Percentiles rank a stretch among this genome's conserved stretches.
These are phyloP conservation scores for Rhodotorula sp. DNA, from an alignment of 1,284 basidiomycete genomes.

Conservation along the genomic window DNA sequence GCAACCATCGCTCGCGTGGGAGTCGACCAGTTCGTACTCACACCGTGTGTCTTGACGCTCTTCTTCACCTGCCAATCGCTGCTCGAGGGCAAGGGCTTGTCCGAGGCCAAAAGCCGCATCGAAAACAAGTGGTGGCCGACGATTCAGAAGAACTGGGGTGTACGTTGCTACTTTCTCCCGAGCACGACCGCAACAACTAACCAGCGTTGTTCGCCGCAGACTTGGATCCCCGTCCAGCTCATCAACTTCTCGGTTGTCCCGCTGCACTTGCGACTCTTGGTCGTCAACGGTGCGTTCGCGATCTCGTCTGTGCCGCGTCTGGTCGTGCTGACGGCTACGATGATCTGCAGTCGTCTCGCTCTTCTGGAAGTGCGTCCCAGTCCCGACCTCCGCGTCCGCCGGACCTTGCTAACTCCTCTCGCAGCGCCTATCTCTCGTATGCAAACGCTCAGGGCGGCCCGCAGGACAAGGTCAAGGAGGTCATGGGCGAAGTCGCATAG, in stretches of 20 bases:
- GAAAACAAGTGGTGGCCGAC: conserved; percentile 63
- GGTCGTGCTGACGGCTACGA: background rate
- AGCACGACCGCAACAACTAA: background rate
- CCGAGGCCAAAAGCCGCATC: conserved; percentile 60
- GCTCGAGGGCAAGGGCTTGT: conserved; percentile 64
- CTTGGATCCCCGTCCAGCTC: conserved; percentile 12
- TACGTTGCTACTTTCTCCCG: conserved; percentile 21
- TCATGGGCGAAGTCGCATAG: conserved; percentile 12
- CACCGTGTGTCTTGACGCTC: conserved; percentile 65
- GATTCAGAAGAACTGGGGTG: conserved; percentile 58
- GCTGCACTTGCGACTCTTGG: conserved; percentile 71
- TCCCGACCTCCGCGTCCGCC: background rate
- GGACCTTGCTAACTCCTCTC: background rate
- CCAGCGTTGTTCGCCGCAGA: background rate
- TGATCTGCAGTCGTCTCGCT: background rate
- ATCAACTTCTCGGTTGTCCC: conserved; percentile 79
- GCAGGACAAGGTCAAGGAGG: conserved; percentile 16
- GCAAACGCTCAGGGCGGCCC: conserved; percentile 28
- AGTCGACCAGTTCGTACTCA: conserved; percentile 69
- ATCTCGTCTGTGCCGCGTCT: conserved; percentile 1
- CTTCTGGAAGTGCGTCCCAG: conserved; percentile 4
- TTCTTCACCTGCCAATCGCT: conserved; percentile 74
- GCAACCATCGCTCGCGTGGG: conserved; percentile 57
- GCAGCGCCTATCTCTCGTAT: conserved; percentile 39
- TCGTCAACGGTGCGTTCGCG: conserved; percentile 59